These are phyloP conservation scores for Casuarina cunninghamiana DNA, from an alignment of 306 rosid genomes.

Conservation along the genomic window DNA sequence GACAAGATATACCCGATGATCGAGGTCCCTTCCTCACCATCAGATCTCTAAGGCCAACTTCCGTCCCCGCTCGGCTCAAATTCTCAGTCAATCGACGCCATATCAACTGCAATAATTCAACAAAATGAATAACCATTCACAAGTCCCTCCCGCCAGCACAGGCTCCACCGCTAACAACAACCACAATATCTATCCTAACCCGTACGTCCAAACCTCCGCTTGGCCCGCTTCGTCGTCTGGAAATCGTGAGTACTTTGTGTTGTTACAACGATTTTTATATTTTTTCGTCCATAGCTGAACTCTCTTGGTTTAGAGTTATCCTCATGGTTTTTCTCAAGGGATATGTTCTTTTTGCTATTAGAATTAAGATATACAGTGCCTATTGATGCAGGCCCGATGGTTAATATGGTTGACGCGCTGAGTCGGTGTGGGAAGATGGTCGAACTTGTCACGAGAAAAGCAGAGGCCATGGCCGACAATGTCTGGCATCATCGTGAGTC, in stretches of 20 bases:
- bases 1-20: too few relatives aligned
- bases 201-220: conserved; percentile 41
- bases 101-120: background rate
- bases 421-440: conserved; percentile 51
- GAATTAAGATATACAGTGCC: background rate
- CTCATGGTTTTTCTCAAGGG: background rate
- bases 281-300: background rate
- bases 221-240: conserved; percentile 31
- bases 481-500: conserved; percentile 75
- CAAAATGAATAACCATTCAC: conserved; percentile 32
- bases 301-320: background rate
- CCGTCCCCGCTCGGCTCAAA: too few relatives aligned
- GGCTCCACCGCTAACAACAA: background rate
- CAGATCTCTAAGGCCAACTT: background rate
- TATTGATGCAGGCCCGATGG: conserved; percentile 42
- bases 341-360: background rate
- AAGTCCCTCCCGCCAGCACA: conserved; percentile 12
- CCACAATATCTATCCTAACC: conserved; percentile 28
- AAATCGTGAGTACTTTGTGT: conserved; percentile 39
- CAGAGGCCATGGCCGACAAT: conserved; percentile 51
- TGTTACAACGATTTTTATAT: background rate
- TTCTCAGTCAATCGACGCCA: too few relatives aligned
- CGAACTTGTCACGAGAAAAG: conserved; percentile 57
- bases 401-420: conserved; percentile 33
- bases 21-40: background rate